Percentiles rank a stretch among this genome's conserved stretches.
phyloP scores from a whole-genome alignment of 2,329 filamentous ascomycete species.

The Huntiella abstrusa region DNA sequence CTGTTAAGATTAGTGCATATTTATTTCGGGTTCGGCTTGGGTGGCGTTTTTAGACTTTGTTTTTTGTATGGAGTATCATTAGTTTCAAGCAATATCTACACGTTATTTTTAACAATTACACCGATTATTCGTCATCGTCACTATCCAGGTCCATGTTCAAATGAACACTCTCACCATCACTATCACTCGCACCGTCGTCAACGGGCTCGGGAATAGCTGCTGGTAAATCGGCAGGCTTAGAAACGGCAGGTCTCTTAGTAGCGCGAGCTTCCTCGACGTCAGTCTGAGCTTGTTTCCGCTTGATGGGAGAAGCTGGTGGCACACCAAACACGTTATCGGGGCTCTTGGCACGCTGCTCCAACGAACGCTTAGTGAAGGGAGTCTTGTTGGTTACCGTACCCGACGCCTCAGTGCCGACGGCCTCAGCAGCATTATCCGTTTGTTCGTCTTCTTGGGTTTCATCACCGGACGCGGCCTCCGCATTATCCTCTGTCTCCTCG shows the following conservation, averaged over 20 bases:
- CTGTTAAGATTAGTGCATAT: not conserved
- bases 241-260: conserved; percentile 17
- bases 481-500: conserved; percentile 16
- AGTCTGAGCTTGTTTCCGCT: conserved; percentile 22
- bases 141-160: conserved; percentile 41
- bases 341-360: conserved; percentile 6
- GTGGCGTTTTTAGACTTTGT: conserved; percentile 2
- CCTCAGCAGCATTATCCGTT: conserved; percentile 10
- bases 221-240: conserved; percentile 12
- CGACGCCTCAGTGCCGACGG: too few relatives aligned
- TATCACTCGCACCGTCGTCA: conserved; percentile 19
- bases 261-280: conserved; percentile 16
- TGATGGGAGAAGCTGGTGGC: conserved; percentile 17
- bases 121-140: conserved; percentile 20
- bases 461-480: conserved; percentile 18
- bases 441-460: not conserved
- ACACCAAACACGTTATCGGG: conserved; percentile 6
- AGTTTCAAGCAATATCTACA: conserved; percentile 1
- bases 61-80: not conserved
- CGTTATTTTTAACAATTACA: not conserved
- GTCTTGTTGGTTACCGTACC: conserved; percentile 1
- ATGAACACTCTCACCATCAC: conserved; percentile 35
- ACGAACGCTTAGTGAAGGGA: conserved; percentile 2
- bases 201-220: conserved; percentile 13
- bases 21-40: not conserved